phyloP scores from a whole-genome alignment of 1,284 basidiomycete genomes.

The Inonotus obliquus region DNA sequence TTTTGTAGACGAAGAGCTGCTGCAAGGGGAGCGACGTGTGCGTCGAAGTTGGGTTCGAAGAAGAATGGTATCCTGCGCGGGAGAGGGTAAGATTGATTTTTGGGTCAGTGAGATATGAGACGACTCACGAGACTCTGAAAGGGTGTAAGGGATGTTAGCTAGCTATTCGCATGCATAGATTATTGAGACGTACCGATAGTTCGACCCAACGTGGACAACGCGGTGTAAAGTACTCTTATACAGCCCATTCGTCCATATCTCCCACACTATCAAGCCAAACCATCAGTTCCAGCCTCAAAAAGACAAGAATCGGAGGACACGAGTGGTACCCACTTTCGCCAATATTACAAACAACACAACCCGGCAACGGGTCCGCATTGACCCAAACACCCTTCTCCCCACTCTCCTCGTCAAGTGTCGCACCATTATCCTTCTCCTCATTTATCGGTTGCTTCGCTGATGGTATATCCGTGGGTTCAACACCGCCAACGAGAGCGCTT shows the following conservation, averaged over 20 bases:
- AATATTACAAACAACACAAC: conserved; percentile 78
- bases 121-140: conserved; percentile 54
- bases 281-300: not conserved
- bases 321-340: conserved; percentile 64
- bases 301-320: not conserved
- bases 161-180: conserved; percentile 7
- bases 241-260: conserved; percentile 78
- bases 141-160: not conserved
- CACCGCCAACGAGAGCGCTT: conserved; percentile 3
- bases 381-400: conserved; percentile 67
- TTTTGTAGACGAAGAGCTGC: conserved; percentile 48
- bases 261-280: conserved; percentile 58
- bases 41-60: conserved; percentile 79
- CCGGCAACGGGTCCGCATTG: conserved; percentile 71
- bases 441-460: not conserved
- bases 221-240: conserved; percentile 76
- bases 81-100: not conserved
- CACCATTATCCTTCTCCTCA: not conserved
- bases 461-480: not conserved
- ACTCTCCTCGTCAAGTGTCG: conserved; percentile 44
- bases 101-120: not conserved
- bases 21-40: conserved; percentile 54
- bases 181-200: conserved; percentile 54
- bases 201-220: conserved; percentile 65
- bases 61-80: conserved; percentile 70